phyloP scores from a whole-genome alignment of 345 rosid species.

The Noccaea caerulescens region DNA sequence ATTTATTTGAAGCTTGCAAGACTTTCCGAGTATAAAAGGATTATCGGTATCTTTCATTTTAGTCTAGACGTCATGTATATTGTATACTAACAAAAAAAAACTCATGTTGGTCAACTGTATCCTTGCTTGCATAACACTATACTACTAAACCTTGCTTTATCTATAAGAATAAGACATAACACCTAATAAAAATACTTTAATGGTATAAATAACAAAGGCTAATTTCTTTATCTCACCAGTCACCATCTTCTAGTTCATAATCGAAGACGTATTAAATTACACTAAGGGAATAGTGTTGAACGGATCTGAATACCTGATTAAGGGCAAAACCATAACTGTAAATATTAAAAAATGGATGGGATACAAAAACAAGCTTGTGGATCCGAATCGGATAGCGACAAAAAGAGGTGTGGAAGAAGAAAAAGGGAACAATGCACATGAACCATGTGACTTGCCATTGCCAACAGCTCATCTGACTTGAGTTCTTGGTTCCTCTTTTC shows the following conservation, averaged over 20 bases:
- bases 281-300: neutral
- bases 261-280: neutral
- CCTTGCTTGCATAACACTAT: neutral
- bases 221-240: neutral
- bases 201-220: neutral
- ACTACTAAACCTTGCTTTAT: slow-evolving; percentile 1
- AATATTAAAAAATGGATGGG: neutral
- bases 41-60: too few relatives aligned
- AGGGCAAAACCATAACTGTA: neutral
- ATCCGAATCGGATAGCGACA: slow-evolving; percentile 23
- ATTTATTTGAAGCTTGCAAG: too few relatives aligned
- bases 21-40: too few relatives aligned
- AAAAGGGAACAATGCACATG: slow-evolving; percentile 31
- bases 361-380: slow-evolving; percentile 1
- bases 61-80: too few relatives aligned
- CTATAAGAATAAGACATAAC: neutral
- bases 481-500: neutral
- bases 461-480: slow-evolving; percentile 21
- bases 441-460: slow-evolving; percentile 33
- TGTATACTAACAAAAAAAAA: too few relatives aligned
- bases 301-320: neutral
- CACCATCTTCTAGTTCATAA: neutral
- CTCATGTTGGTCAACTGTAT: neutral
- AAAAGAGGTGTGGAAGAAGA: slow-evolving; percentile 2
- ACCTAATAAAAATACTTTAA: neutral